phyloP scores from a whole-genome alignment of 768 basidiomycete genomes.

The Boletus speciosus region DNA sequence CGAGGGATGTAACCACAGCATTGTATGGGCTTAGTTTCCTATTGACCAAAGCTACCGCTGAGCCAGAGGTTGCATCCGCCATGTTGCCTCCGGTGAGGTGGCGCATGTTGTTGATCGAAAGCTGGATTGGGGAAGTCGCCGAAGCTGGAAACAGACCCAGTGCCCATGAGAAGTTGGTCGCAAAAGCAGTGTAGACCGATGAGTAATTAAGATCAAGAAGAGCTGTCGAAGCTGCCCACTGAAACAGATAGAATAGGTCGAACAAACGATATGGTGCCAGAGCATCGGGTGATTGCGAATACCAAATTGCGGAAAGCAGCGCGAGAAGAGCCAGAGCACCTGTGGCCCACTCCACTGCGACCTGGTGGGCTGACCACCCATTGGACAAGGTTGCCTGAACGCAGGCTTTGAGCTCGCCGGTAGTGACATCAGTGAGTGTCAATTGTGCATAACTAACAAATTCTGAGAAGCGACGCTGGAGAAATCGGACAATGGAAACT shows the following conservation, averaged over 20 bases:
- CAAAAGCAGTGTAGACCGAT: constrained; percentile 72
- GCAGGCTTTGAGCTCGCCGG: constrained; percentile 78
- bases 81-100: constrained; percentile 76
- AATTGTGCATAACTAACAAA: constrained; percentile 61
- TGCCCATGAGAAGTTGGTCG: constrained; percentile 88
- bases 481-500: background rate
- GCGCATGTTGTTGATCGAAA: constrained; percentile 79
- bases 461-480: constrained; percentile 1
- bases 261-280: constrained; percentile 74
- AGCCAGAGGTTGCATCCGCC: constrained; percentile 53
- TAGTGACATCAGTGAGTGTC: constrained; percentile 62
- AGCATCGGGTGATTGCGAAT: constrained; percentile 53
- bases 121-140: constrained; percentile 58
- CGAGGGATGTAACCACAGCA: constrained; percentile 9
- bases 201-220: constrained; percentile 88
- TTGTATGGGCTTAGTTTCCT: constrained; percentile 82
- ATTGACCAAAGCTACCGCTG: constrained; percentile 74
- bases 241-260: constrained; percentile 79
- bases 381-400: constrained; percentile 91
- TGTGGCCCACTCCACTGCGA: constrained; percentile 74
- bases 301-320: constrained; percentile 49
- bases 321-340: constrained; percentile 64
- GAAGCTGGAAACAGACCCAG: constrained; percentile 67
- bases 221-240: constrained; percentile 75
- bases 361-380: constrained; percentile 77